Conservation (phyloP, 768 basidiomycete genomes). For the Cubamyces sp. region DNA sequence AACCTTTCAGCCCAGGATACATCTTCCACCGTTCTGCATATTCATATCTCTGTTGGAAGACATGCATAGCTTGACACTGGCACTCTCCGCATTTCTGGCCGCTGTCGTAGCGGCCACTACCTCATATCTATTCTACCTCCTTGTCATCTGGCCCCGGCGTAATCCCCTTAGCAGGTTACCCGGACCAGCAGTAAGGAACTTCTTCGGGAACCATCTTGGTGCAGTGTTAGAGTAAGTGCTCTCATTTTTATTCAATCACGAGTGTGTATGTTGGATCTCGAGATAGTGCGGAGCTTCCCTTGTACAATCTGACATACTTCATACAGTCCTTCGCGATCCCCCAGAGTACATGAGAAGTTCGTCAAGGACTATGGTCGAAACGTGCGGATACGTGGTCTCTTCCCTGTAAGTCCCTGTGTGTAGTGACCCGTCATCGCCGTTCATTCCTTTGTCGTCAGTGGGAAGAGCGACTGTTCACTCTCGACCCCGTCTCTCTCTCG, state of each 20-base stretch:
- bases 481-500: conserved; percentile 75
- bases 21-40: conserved; percentile 1
- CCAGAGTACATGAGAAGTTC: conserved; percentile 54
- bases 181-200: conserved; percentile 57
- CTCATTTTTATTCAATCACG: not conserved
- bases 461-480: conserved; percentile 78
- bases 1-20: not conserved
- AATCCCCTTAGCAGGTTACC: conserved; percentile 58
- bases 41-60: conserved; percentile 1
- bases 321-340: conserved; percentile 55
- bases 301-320: not conserved
- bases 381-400: conserved; percentile 67
- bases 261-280: not conserved
- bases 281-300: not conserved
- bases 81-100: conserved; percentile 9
- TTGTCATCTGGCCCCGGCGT: conserved; percentile 32
- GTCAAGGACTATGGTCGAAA: conserved; percentile 68
- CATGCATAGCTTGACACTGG: not conserved
- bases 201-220: conserved; percentile 58
- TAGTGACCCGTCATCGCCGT: not conserved
- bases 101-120: conserved; percentile 5
- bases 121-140: conserved; percentile 33
- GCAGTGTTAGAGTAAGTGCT: conserved; percentile 59
- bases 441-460: conserved; percentile 47
- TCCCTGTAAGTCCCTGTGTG: conserved; percentile 56